phyloP scores from a whole-genome alignment of 1,284 basidiomycete genomes.

The Sporisorium reilianum region DNA sequence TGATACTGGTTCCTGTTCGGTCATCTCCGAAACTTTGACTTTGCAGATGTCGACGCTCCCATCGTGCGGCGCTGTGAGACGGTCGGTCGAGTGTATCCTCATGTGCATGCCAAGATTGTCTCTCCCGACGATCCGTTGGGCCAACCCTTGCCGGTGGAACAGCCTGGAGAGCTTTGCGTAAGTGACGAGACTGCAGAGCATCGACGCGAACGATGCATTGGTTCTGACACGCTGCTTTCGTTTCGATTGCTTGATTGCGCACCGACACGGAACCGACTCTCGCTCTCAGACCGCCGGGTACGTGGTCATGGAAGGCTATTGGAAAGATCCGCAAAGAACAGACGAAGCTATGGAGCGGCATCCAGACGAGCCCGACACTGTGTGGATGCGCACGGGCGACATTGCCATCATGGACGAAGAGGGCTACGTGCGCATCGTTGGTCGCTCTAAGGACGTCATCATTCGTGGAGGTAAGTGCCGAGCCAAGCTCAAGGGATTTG shows the following conservation, averaged over 20 bases:
- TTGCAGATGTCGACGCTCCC: constrained; percentile 72
- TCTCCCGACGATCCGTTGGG: constrained; percentile 72
- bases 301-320: constrained; percentile 84
- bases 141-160: constrained; percentile 58
- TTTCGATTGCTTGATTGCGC: constrained; percentile 3
- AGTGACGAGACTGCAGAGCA: constrained; percentile 7
- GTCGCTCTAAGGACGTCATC: constrained; percentile 81
- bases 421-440: constrained; percentile 81
- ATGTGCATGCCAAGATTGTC: constrained; percentile 81
- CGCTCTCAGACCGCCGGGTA: constrained; percentile 76
- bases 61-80: constrained; percentile 82
- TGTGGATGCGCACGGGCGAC: constrained; percentile 88
- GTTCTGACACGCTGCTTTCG: constrained; percentile 6
- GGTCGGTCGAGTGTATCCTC: constrained; percentile 80
- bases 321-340: constrained; percentile 80
- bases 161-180: constrained; percentile 78
- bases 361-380: constrained; percentile 71
- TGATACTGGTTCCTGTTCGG: neutral
- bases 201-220: neutral
- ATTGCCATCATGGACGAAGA: constrained; percentile 84
- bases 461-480: constrained; percentile 87
- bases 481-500: neutral
- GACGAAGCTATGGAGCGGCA: constrained; percentile 75
- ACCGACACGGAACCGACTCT: constrained; percentile 9
- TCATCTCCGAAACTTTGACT: neutral